Percentiles rank a stretch among this genome's conserved stretches.
phyloP scores from a whole-genome alignment of 306 rosid genomes.

The Trifolium repens region DNA sequence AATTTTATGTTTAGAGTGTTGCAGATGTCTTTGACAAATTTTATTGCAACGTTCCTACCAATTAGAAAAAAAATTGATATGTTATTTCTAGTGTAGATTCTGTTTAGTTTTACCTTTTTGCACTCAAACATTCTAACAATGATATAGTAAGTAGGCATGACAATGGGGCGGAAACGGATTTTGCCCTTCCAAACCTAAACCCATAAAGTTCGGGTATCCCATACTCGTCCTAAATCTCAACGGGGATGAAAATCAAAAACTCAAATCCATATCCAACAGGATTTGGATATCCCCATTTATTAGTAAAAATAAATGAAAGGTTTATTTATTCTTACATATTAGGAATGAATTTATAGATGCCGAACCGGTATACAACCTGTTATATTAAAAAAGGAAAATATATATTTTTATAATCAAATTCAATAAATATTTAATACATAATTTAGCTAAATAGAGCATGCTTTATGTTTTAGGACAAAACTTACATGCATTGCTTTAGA shows the following conservation, averaged over 20 bases:
- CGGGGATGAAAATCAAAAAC: no score
- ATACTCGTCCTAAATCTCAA: no score
- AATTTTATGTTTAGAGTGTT: no score
- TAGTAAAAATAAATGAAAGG: neutral
- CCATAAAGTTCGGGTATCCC: no score
- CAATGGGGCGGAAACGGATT: no score
- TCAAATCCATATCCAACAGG: no score
- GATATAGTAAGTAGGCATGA: neutral
- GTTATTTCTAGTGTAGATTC: neutral
- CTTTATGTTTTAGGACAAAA: no score
- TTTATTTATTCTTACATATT: conserved; percentile 46
- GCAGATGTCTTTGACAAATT: no score
- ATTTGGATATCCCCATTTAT: no score
- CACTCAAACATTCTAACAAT: neutral
- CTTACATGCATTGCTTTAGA: neutral
- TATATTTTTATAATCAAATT: neutral
- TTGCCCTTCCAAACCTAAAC: no score
- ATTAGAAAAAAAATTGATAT: neutral
- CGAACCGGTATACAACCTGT: conserved; percentile 60
- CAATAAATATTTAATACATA: neutral
- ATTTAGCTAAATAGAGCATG: neutral
- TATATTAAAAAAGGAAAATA: no score
- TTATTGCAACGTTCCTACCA: no score
- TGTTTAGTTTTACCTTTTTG: neutral
- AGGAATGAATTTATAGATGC: conserved; percentile 55